Evolutionary conservation across 208 protist genomes (phyloP).

Genomic region (Tritrichomonas foetus): DNA sequence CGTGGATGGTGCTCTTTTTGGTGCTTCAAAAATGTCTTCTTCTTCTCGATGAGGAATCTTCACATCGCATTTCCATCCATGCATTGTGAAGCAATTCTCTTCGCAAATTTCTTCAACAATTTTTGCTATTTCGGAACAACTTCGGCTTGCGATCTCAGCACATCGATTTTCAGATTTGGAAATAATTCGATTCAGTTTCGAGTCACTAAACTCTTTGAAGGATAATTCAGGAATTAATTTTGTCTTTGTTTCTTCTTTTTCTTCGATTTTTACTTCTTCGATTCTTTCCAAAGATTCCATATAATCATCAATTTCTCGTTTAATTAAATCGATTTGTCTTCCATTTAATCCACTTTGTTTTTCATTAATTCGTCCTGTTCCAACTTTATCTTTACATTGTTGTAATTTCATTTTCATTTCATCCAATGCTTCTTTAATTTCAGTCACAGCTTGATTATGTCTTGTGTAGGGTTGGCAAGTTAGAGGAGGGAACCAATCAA

Average conservation of each 20-base stretch:
- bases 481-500: background rate
- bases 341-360: background rate
- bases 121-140: background rate
- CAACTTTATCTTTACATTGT: background rate
- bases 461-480: background rate
- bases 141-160: background rate
- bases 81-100: background rate
- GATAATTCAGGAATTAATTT: background rate
- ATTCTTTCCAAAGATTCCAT: background rate
- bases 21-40: background rate
- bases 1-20: background rate
- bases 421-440: background rate
- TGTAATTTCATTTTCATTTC: background rate
- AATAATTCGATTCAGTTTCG: background rate
- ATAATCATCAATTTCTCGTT: background rate
- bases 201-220: constrained; percentile 8
- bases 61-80: constrained; percentile 10
- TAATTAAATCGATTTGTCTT: background rate
- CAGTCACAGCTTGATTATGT: background rate
- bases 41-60: background rate
- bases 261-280: background rate
- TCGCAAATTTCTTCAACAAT: background rate
- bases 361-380: background rate
- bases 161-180: background rate
- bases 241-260: background rate